Conservation (phyloP, 805 yeast species). For the Cyberlindnera americana region DNA sequence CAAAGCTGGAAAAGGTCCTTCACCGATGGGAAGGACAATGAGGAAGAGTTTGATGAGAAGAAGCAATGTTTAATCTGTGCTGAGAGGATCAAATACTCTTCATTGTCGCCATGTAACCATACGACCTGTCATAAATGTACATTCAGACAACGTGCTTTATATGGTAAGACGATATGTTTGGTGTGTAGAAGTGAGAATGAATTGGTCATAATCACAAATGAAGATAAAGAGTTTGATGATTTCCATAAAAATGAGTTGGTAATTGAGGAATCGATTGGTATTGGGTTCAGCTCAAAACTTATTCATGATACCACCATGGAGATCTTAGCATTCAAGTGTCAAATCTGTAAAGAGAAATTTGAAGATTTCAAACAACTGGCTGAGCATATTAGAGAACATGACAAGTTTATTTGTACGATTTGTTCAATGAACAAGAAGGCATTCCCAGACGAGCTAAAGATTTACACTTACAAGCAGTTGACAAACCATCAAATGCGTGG, state of each 20-base stretch:
- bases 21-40: constrained; percentile 5
- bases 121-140: constrained; percentile 79
- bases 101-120: constrained; percentile 82
- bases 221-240: constrained; percentile 37
- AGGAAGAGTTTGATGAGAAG: constrained; percentile 35
- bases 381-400: constrained; percentile 69
- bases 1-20: constrained; percentile 26
- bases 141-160: constrained; percentile 77
- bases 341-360: constrained; percentile 36
- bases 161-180: constrained; percentile 69
- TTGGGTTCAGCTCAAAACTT: constrained; percentile 55
- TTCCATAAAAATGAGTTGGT: constrained; percentile 32
- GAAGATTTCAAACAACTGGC: constrained; percentile 52
- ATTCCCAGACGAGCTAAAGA: constrained; percentile 65
- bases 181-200: constrained; percentile 77
- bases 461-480: constrained; percentile 59
- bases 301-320: constrained; percentile 46
- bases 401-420: constrained; percentile 62
- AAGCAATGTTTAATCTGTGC: constrained; percentile 83
- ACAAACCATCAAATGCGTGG: constrained; percentile 71
- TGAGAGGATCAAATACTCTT: constrained; percentile 55
- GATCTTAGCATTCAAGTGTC: constrained; percentile 54
- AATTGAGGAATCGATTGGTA: constrained; percentile 43
- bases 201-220: constrained; percentile 54
- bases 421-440: constrained; percentile 77